Evolutionary conservation across 495 filamentous ascomycete species (phyloP), one percentile per base, ranked within the genome.

Genomic region (Tuber indicum): DNA sequence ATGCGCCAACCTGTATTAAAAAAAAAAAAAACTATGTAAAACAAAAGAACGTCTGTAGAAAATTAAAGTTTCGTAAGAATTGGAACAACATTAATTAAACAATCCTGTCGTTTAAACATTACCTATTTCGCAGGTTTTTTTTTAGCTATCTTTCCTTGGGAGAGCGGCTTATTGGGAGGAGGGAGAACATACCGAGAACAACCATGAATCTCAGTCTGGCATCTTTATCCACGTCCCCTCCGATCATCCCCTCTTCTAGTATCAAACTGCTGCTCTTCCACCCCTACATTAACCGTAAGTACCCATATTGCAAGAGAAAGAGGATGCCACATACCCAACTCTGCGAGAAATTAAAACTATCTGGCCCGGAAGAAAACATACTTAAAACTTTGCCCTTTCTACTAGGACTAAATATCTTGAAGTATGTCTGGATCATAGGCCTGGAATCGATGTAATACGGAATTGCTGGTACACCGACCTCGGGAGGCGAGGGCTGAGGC

Each of bases 291-390:
- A 32, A 36, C 14, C 10, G 26, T 66, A 0, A 66, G 58, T 66
- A 66, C 14, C 26, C 1, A 17, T 7, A 66, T 32, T 17, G 26
- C 26, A 66, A 36, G 36, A 36, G 6, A 36, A 6, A 17, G 52
- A 10, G 14, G 26, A 36, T 26, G 58, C 0, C 10, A 66, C 58
- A 66, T 36, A 66, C 58, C 89, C 89, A 90, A 78, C 87, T 89
- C 84, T 90, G 89, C 72, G 87, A 88, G 81, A 90, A 90, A 82
- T 90, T 90, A 82, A 90, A 90, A 70, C 84, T 84, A 81, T 90
- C 89, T 23, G 89, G 89, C 23, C 88, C 87, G 75, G 85, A 86
- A 75, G 89, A 88, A 79, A 90, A 90, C 70, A 90, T 87, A 73
- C 85, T 87, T 75, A 90, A 80, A 85, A 89, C 86, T 45, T 89